Conservation (phyloP, 1,284 basidiomycete species). For the Salmacisia buchloeana region DNA sequence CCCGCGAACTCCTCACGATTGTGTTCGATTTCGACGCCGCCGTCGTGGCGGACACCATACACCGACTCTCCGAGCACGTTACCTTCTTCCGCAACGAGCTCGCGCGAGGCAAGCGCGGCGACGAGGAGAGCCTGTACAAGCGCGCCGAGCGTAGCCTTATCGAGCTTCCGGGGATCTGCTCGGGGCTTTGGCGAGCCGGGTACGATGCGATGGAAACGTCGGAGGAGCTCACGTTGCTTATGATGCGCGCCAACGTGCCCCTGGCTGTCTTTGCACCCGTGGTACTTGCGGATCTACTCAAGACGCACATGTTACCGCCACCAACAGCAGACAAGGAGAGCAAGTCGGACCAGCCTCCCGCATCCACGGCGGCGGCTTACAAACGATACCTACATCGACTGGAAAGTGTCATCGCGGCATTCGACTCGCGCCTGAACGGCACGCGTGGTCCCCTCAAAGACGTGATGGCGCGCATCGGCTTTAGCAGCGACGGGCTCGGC, state of each 20-base stretch:
- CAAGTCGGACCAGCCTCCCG: slow-evolving; percentile 11
- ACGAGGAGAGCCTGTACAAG: neutral
- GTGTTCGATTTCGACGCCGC: neutral
- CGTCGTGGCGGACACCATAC: neutral
- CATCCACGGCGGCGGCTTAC: slow-evolving; percentile 15
- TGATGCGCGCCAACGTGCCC: neutral
- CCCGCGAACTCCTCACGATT: neutral
- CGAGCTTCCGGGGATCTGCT: neutral
- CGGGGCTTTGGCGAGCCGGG: neutral
- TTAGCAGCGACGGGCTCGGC: slow-evolving; percentile 11
- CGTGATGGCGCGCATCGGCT: slow-evolving; percentile 27
- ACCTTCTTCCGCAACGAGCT: neutral
- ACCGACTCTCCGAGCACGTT: neutral
- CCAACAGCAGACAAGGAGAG: neutral
- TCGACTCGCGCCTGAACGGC: slow-evolving; percentile 20
- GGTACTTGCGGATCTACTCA: neutral
- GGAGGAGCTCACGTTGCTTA: neutral
- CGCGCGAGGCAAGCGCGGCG: neutral
- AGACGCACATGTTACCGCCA: neutral
- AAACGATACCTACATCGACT: slow-evolving; percentile 23
- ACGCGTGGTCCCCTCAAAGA: slow-evolving; percentile 25
- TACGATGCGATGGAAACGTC: slow-evolving; percentile 1
- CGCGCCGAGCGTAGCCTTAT: neutral
- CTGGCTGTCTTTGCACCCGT: slow-evolving; percentile 5
- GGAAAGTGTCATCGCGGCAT: slow-evolving; percentile 20